Percentiles rank a stretch among this genome's conserved stretches.
Conservation (phyloP, 805 yeast genomes). For the Geotrichum ghanense region DNA sequence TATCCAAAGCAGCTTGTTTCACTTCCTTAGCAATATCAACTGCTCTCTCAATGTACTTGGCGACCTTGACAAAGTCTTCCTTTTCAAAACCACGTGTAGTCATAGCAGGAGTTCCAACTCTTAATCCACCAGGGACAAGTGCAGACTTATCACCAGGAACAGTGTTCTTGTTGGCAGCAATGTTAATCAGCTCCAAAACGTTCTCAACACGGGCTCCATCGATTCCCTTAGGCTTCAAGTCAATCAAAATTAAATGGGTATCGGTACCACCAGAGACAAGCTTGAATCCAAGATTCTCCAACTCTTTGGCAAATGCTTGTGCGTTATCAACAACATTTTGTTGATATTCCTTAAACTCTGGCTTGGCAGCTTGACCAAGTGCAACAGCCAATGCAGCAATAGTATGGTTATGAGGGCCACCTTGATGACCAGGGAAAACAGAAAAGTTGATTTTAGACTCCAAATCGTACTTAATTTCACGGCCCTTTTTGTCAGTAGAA, state of each 20-base stretch:
- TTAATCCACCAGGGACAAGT: conserved; percentile 87
- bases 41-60: conserved; percentile 68
- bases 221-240: conserved; percentile 63
- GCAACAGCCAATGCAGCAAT: conserved; percentile 95
- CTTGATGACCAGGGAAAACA: conserved; percentile 99
- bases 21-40: conserved; percentile 57
- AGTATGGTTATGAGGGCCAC: conserved; percentile 99
- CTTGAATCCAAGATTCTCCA: conserved; percentile 52
- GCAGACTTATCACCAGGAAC: conserved; percentile 96
- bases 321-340: conserved; percentile 74
- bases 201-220: conserved; percentile 97
- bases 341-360: conserved; percentile 84
- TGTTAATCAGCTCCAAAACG: conserved; percentile 77
- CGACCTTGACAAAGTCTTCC: conserved; percentile 71
- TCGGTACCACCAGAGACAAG: conserved; percentile 92
- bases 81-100: conserved; percentile 85
- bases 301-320: conserved; percentile 57
- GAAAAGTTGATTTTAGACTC: conserved; percentile 91
- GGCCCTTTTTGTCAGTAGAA: conserved; percentile 70
- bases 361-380: conserved; percentile 78
- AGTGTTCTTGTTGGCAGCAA: conserved; percentile 93
- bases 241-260: conserved; percentile 81
- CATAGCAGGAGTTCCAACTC: conserved; percentile 99
- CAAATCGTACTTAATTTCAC: conserved; percentile 73
- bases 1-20: conserved; percentile 53